Base-by-base conservation (phyloP, 2,329 filamentous ascomycete species). In the Fusarium anthophilum region DNA sequence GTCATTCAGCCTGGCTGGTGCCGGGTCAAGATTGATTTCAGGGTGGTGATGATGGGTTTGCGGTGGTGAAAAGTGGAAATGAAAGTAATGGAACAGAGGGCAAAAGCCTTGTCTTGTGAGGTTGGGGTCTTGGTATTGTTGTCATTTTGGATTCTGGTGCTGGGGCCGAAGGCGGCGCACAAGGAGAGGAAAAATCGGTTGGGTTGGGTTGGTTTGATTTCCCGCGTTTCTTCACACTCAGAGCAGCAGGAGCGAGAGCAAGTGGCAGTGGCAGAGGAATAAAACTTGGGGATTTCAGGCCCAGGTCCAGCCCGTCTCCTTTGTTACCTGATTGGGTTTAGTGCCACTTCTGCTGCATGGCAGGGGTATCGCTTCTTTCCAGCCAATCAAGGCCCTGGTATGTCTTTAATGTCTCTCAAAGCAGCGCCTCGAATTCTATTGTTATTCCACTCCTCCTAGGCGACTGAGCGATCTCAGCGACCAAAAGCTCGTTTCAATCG, bases 81-180 rank as follows among this genome's bases (percentile, higher is more conserved):
- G 74, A 78, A 77, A 68, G 74, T 72, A 76, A 74, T 78, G 69
- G 75, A 53, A 61, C 58, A 71, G 74, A 72, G 75, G 78, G 79
- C 41, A 66, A 70, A 80, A 78, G 78, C 74, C 76, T 74, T 82
- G 80, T 82, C 81, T 82, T 79, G 81, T 79, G 79, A 76, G 77
- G 75, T 80, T 81, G 79, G 79, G 80, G 80, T 72, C 77, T 80
- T 82, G 79, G 81, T 82, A 79, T 82, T 80, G 82, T 83, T 81
- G 80, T 81, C 80, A 80, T 78, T 80, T 81, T 82, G 58, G 66
- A 75, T 78, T 81, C 65, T 81, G 80, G 75, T 79, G 80, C 69
- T 81, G 80, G 81, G 80, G 80, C 80, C 78, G 62, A 79, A 80
- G 81, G 81, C 81, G 80, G 81, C 81, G 80, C 81, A 82, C 80